These are phyloP conservation scores for Astragalus glycyphyllos DNA, from an alignment of 306 rosid species.

Conservation along the genomic window DNA sequence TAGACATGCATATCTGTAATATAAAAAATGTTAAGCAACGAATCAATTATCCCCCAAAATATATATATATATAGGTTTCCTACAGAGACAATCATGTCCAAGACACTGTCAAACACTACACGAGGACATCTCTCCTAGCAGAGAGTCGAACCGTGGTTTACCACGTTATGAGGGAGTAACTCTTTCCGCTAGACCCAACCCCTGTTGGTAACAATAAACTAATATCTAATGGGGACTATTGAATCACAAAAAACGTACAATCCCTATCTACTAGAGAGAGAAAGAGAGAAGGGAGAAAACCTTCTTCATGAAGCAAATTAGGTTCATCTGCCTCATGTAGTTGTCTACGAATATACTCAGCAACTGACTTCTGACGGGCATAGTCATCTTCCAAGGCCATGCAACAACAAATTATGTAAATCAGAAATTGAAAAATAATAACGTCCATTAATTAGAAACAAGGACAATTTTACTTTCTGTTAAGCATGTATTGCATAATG, in stretches of 20 bases:
- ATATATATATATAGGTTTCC: no score
- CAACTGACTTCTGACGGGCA: slow-evolving; percentile 63
- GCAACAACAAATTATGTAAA: slow-evolving; percentile 41
- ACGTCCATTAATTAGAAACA: background rate
- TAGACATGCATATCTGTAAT: slow-evolving; percentile 57
- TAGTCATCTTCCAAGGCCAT: slow-evolving; percentile 63
- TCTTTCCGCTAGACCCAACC: no score
- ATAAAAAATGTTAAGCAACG: slow-evolving; percentile 32
- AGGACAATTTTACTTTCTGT: background rate
- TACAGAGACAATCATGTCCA: no score
- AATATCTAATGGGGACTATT: slow-evolving; percentile 13
- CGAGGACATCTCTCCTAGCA: no score
- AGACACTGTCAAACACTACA: no score
- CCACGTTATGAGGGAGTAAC: no score
- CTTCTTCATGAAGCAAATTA: slow-evolving; percentile 88
- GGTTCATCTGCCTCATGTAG: slow-evolving; percentile 84
- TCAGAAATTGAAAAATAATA: slow-evolving; percentile 34
- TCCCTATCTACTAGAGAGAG: background rate
- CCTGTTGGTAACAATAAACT: background rate
- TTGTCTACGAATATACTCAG: slow-evolving; percentile 66
- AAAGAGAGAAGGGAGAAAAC: slow-evolving; percentile 45
- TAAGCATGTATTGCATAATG: background rate
- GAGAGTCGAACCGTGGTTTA: no score
- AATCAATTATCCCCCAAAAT: slow-evolving; percentile 32
- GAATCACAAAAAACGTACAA: background rate